Evolutionary conservation across 495 filamentous ascomycete species (phyloP), one percentile per base, ranked within the genome.

Genomic region (Lindgomyces ingoldianus): DNA sequence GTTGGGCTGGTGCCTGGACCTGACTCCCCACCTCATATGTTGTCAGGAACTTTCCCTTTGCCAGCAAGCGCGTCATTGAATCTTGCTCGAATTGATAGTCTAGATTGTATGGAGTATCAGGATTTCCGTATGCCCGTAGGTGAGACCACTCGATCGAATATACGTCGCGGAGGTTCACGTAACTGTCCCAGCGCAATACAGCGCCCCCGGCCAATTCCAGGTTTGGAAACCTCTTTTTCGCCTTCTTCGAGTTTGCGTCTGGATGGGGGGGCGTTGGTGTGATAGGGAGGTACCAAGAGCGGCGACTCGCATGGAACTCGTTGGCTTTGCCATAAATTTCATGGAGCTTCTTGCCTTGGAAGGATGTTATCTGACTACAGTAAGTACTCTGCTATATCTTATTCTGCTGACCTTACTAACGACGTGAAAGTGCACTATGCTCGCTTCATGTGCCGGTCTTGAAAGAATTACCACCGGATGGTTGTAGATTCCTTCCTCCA

Each of bases 271-370:
- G 68, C 1, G 68, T 49, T 0, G 68, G 68, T 4, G 53, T 33
- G 3, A 70, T 56, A 1, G 68, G 68, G 11, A 70, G 63, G 30
- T 70, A 70, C 58, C 59, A 56, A 0, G 63, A 63, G 3, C 68
- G 62, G 1, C 58, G 57, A 30, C 62, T 63, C 8, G 53, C 30
- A 22, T 70, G 68, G 41, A 66, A 70, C 22, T 70, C 62, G 55
- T 63, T 67, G 39, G 62, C 14, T 46, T 70, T 70, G 46, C 58
- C 53, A 49, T 70, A 70, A 25, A 70, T 67, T 29, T 70, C 68
- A 30, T 66, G 45, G 25, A 70, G 55, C 27, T 50, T 62, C 30
- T 67, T 70, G 46, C 68, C 68, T 54, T 64, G 58, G 25, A 70
- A 70, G 12, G 68, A 70, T 1, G 68, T 70, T 16, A 70, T 64